Evolutionary conservation across 257 asterid genomes (phyloP).

Genomic region (Solanum megistacrolobum): DNA sequence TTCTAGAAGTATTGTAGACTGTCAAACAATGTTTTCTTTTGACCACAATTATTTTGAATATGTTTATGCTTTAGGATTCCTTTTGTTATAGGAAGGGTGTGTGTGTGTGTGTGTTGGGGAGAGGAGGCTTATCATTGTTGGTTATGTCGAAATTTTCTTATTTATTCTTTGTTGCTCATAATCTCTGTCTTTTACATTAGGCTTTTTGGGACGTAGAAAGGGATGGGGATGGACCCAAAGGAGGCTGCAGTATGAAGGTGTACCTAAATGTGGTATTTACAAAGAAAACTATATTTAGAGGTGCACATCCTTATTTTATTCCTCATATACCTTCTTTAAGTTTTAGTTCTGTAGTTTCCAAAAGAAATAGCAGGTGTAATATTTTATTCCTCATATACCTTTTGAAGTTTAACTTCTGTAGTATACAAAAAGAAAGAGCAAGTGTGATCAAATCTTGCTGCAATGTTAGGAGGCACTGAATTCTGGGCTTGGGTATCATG

Average conservation of each 20-base stretch:
- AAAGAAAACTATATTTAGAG: conserved; percentile 91
- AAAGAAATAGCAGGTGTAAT: background rate
- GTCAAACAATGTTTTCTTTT: background rate
- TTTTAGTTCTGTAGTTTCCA: background rate
- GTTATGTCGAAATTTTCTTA: background rate
- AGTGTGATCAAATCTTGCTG: background rate
- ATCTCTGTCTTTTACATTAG: conserved; percentile 22
- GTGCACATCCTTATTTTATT: conserved; percentile 20
- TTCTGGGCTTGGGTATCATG: background rate
- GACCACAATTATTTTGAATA: background rate
- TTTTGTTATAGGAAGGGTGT: background rate
- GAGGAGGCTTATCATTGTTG: background rate
- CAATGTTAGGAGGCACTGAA: background rate
- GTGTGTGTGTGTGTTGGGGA: background rate
- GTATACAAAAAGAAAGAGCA: background rate
- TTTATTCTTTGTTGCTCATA: background rate
- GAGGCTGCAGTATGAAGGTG: conserved; percentile 61
- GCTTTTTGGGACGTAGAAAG: conserved; percentile 79
- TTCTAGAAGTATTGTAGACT: background rate
- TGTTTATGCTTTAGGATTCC: background rate
- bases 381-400: background rate
- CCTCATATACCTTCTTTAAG: background rate
- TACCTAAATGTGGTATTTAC: conserved; percentile 71
- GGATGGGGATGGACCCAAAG: conserved; percentile 33
- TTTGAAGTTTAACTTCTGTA: background rate